Evolutionary conservation across 306 rosid species (phyloP).

Genomic region (Ziziphus jujuba): DNA sequence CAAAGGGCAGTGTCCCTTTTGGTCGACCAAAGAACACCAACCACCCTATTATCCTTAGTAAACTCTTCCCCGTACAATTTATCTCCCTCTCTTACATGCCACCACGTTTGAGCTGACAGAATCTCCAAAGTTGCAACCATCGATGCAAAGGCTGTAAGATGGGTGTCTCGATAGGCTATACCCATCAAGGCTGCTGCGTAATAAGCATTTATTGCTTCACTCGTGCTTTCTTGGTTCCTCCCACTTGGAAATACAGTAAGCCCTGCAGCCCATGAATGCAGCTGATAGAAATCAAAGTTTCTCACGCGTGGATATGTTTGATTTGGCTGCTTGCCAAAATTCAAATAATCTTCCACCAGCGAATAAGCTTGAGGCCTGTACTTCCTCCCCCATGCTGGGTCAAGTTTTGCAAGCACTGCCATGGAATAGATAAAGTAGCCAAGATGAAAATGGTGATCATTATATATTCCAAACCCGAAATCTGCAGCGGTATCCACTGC

Average conservation of each 20-base stretch:
- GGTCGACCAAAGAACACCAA: constrained; percentile 68
- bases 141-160: constrained; percentile 52
- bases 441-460: constrained; percentile 71
- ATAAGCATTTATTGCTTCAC: constrained; percentile 72
- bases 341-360: constrained; percentile 61
- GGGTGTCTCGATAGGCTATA: constrained; percentile 54
- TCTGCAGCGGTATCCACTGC: constrained; percentile 47
- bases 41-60: constrained; percentile 44
- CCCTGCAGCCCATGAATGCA: constrained; percentile 88
- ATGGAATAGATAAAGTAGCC: constrained; percentile 74
- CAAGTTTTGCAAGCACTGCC: constrained; percentile 68
- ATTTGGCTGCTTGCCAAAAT: constrained; percentile 29
- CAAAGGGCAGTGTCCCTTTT: constrained; percentile 78
- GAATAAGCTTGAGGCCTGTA: constrained; percentile 63
- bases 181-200: constrained; percentile 79
- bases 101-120: constrained; percentile 64
- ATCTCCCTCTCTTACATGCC: constrained; percentile 61
- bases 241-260: constrained; percentile 66
- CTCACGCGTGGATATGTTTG: constrained; percentile 55
- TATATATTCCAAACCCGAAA: constrained; percentile 74
- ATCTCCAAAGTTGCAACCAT: constrained; percentile 63
- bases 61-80: constrained; percentile 50
- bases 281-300: constrained; percentile 55
- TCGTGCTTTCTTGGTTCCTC: constrained; percentile 76
- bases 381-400: constrained; percentile 69